Evolutionary conservation across 495 filamentous ascomycete genomes (phyloP).

Genomic region (Penicillium lividum): DNA sequence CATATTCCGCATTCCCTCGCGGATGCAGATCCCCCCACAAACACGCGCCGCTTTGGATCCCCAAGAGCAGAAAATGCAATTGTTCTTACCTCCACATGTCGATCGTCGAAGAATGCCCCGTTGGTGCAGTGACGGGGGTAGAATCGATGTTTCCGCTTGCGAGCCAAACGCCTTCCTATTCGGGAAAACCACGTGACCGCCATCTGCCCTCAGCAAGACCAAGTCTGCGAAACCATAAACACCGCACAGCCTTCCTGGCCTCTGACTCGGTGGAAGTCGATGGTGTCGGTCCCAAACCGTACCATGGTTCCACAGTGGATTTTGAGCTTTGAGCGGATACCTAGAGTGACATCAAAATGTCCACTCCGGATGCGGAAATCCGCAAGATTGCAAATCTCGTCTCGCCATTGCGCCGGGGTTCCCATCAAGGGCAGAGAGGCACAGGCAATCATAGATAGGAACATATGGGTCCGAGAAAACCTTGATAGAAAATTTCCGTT

Average conservation of each 20-base stretch:
- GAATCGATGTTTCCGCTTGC: constrained; percentile 17
- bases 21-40: not conserved
- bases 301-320: constrained; percentile 10
- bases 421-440: constrained; percentile 19
- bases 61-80: not conserved
- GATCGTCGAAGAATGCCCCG: constrained; percentile 17
- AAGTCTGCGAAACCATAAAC: not conserved
- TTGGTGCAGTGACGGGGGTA: not conserved
- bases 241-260: not conserved
- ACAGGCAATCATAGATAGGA: constrained; percentile 15
- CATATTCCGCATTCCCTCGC: not conserved
- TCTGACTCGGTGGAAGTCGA: not conserved
- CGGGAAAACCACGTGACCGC: constrained; percentile 22
- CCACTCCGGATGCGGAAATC: constrained; percentile 31
- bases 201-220: not conserved
- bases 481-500: constrained; percentile 7
- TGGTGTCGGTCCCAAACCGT: constrained; percentile 2
- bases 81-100: not conserved
- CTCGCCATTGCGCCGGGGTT: constrained; percentile 11
- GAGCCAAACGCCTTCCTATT: constrained; percentile 16
- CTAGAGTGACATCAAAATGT: constrained; percentile 24
- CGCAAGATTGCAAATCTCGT: constrained; percentile 13
- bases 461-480: constrained; percentile 8
- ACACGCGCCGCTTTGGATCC: not conserved
- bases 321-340: constrained; percentile 6